Percentiles rank a stretch among this genome's conserved stretches.
Evolutionary conservation across 2,329 filamentous ascomycete genomes (phyloP).

Genomic region (Pyrenophora teres): DNA sequence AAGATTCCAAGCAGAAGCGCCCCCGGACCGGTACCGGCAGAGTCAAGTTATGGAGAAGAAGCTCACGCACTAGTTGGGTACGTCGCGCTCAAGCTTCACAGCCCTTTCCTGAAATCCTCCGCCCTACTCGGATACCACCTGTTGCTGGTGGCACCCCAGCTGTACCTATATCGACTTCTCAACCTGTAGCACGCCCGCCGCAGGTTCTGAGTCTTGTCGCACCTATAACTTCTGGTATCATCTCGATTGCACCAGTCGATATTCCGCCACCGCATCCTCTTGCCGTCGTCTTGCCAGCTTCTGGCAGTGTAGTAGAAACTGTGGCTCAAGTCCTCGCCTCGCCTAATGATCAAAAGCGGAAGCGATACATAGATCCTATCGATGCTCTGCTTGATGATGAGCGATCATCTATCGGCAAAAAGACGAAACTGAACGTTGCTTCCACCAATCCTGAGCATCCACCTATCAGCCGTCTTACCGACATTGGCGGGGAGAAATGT

Average conservation of each 20-base stretch:
- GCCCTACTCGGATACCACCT: background rate
- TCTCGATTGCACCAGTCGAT: background rate
- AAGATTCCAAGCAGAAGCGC: background rate
- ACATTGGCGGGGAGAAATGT: slow-evolving; percentile 3
- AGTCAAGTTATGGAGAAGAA: background rate
- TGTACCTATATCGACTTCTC: background rate
- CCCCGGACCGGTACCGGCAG: background rate
- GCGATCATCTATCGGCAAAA: background rate
- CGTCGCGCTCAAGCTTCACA: background rate
- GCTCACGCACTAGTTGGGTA: background rate
- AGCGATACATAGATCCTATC: background rate
- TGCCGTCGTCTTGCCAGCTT: background rate
- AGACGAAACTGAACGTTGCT: too few species aligned
- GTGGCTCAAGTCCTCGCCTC: too few species aligned
- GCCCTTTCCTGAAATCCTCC: background rate
- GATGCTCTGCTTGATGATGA: background rate
- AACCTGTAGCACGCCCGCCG: background rate
- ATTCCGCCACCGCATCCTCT: background rate
- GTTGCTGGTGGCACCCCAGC: background rate
- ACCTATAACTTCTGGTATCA: background rate
- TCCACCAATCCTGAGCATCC: background rate
- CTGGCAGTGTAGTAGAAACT: background rate
- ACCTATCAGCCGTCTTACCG: background rate
- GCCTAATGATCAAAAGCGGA: background rate
- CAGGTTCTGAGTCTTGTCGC: background rate